Evolutionary conservation across 768 basidiomycete genomes (phyloP), one percentile per base, ranked within the genome.

Genomic region (Megacollybia marginata): DNA sequence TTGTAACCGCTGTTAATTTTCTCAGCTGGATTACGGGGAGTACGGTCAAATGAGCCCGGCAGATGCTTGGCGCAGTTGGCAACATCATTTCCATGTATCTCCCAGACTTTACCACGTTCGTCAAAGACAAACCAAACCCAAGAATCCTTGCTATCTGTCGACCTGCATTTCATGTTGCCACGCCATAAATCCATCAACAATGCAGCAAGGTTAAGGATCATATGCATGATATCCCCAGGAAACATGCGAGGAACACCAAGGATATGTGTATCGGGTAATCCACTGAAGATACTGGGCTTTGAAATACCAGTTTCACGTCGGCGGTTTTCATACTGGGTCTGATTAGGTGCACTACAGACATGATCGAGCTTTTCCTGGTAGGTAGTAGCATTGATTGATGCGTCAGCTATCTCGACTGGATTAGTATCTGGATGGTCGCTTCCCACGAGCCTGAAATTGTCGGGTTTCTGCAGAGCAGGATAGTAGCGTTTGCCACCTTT

Each of bases 111-210:
- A 0, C n/a, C n/a, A n/a, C n/a, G n/a, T n/a, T 46, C 51, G 5
- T 20, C 9, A 0, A 64, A 43, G 0, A 62, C 50, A 5, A 56
- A 64, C 62, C 65, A 72, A 1, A 51, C 50, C 69, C 69, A 72
- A n/a, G n/a, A 0, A 42, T 40, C 0, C 9, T 47, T 54, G 20
- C 52, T 38, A 44, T 69, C 65, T 0, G 32, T n/a, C 1, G 10
- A 10, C 3, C 48, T 49, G 44, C 58, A 60, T 0, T 49, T 35
- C 1, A 67, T 36, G 0, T 57, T 63, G 0, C 63, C 66, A 9
- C 47, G 53, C 35, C 48, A 57, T 11, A 52, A 47, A 28, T 61
- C 54, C 1, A 42, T 44, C 3, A 47, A 55, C 38, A 31, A 62
- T 54, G n/a, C 48, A 43, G 1, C n/a, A n/a, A n/a, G n/a, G n/a